phyloP scores from a whole-genome alignment of 495 filamentous ascomycete genomes.

The Tuber magnatum region DNA sequence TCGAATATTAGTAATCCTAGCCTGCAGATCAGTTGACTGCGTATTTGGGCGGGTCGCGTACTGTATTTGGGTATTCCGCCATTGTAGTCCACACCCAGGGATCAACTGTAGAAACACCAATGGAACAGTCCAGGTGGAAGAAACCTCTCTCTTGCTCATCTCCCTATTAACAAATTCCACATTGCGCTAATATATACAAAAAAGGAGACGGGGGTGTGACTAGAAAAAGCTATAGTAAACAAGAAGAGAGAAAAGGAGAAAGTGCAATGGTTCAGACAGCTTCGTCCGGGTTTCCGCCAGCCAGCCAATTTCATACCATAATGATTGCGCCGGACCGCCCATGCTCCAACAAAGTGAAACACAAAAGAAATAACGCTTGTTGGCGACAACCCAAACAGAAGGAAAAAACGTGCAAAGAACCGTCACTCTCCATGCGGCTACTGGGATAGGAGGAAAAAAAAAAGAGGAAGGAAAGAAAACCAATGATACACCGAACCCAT shows the following conservation, averaged over 20 bases:
- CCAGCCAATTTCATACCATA: conserved; percentile 8
- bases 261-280: conserved; percentile 5
- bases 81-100: neutral
- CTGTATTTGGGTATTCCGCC: neutral
- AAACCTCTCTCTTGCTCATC: neutral
- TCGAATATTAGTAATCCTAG: neutral
- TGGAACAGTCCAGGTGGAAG: neutral
- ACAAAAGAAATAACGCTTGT: neutral
- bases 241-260: conserved; percentile 9
- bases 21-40: neutral
- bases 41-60: neutral
- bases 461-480: neutral
- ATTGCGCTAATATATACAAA: conserved; percentile 11
- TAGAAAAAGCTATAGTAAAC: conserved; percentile 20
- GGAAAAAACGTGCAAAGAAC: conserved; percentile 8
- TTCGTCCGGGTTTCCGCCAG: neutral
- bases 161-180: conserved; percentile 3
- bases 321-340: conserved; percentile 2
- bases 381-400: conserved; percentile 8
- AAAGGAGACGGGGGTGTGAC: conserved; percentile 1
- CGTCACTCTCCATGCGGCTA: neutral
- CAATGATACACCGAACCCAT: conserved; percentile 17
- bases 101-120: neutral
- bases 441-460: neutral
- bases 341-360: neutral